Evolutionary conservation across 805 yeast species (phyloP), one percentile per base, ranked within the genome.

Genomic region (Millerago galiae): DNA sequence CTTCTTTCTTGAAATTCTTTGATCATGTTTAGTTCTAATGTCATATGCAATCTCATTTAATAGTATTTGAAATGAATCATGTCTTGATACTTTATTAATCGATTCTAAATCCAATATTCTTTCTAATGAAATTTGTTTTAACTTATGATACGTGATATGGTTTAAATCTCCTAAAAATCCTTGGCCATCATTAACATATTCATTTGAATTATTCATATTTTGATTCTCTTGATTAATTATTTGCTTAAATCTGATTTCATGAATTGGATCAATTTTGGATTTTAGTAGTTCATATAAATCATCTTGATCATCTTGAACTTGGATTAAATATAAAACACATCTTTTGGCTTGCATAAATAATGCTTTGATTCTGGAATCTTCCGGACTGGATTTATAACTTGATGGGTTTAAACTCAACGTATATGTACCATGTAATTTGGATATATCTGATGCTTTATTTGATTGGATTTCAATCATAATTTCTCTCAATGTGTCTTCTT

Each of bases 31-130:
- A 42, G 77, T 72, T 47, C 62, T 64, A 49, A 93, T 87, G 49
- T 91, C 97, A 41, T 72, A 64, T 0, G 96, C 95, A 47, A 93
- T 81, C 48, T 85, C 87, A 55, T 89, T 88, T 45, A 93, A 63
- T 12, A 93, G 57, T 17, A 75, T 79, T 58, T 93, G 98, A 60
- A 80, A 87, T 15, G 83, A 78, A 56, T 87, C 77, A 27, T 71
- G 66, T 45, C 95, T 72, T 3, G 82, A 68, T 8, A 90, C 71
- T 32, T 70, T 62, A 2, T 87, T 89, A 56, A 75, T 62, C 1
- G 71, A 59, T 55, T 91, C 97, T 39, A 93, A 65, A 52, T 87
- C 87, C 40, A 89, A 66, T 3, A 91, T 72, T 44, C 81, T 74
- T 51, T 83, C 89, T 29, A 93, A 63, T 0, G 95, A 82, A 51